phyloP scores from a whole-genome alignment of 805 yeast genomes.

The Starmerella bombicola region DNA sequence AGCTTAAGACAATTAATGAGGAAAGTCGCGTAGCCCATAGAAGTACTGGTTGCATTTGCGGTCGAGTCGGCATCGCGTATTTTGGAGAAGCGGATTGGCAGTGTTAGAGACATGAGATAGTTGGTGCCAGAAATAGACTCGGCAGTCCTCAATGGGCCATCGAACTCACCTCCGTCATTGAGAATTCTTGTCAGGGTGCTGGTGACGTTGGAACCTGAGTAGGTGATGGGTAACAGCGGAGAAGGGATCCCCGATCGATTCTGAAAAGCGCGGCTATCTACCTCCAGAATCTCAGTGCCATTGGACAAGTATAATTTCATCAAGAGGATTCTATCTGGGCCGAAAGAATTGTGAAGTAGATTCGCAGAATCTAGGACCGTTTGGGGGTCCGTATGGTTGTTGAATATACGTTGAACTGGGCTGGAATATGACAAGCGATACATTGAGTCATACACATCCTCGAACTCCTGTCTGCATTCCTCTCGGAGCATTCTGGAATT shows the following conservation, averaged over 20 bases:
- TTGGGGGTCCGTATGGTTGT: conserved; percentile 1
- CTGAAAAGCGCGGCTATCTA: conserved; percentile 8
- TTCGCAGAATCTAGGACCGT: conserved; percentile 6
- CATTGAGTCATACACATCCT: conserved; percentile 9
- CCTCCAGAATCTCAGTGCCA: conserved; percentile 15
- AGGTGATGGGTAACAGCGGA: conserved; percentile 9
- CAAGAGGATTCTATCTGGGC: conserved; percentile 16
- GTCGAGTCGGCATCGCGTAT: neutral
- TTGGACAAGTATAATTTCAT: conserved; percentile 14
- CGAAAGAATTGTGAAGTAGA: conserved; percentile 16
- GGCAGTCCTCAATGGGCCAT: conserved; percentile 12
- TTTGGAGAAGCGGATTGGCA: conserved; percentile 7
- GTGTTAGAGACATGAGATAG: conserved; percentile 14
- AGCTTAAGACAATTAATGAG: conserved; percentile 11
- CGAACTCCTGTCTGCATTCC: conserved; percentile 18
- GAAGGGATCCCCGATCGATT: conserved; percentile 9
- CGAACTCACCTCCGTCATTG: conserved; percentile 8
- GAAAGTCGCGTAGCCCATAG: conserved; percentile 19
- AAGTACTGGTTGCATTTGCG: neutral
- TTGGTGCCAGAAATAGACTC: conserved; percentile 2
- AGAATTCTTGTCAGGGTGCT: conserved; percentile 1
- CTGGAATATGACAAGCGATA: conserved; percentile 14
- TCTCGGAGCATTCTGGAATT: conserved; percentile 18
- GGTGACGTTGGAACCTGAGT: neutral
- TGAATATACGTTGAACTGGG: conserved; percentile 14